Base-by-base conservation (phyloP, 2,329 filamentous ascomycete species). In the Pseudonectria buxi region DNA sequence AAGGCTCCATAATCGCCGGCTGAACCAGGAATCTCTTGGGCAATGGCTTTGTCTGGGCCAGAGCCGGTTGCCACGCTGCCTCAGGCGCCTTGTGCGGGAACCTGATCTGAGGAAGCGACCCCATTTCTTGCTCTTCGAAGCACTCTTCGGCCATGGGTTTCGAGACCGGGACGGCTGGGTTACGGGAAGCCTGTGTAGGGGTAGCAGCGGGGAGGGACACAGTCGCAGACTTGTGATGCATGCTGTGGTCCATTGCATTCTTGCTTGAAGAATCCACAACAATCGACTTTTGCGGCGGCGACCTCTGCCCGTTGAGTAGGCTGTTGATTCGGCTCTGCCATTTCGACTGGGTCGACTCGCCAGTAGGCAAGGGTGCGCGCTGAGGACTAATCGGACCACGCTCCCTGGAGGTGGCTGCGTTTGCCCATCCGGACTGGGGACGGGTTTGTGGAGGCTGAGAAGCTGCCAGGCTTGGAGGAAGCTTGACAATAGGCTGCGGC, bases 261-360 rank as follows among this genome's bases (percentile, higher is more conserved):
- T 81, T 82, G 47, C 78, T 86, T 14, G 80, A 74, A 32, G 81
- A 78, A 42, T 82, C 74, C 26, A 86, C 73, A 32, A 76, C 72
- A 37, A 83, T 68, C 39, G 73, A 69, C 50, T 72, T 78, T 30
- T 71, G 68, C 11, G 68, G 68, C 14, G 72, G 63, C 7, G 77
- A 70, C 55, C 83, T 88, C 26, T 67, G 65, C n/a, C 78, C 77
- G 47, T 79, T 76, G 25, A 95, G 72, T 29, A 94, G 71, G 30
- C 74, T 81, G 58, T 94, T 88, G 58, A 95, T 88, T 51, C 80
- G 80, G 50, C 84, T 81, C 58, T 94, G 87, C 88, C 88, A 90
- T 36, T 72, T 71, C 34, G 55, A 53, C 43, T 64, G 48, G 40
- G 58, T 56, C 7, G 63, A 62, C 32, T 68, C 66, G 12, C 54